phyloP scores from a whole-genome alignment of 345 rosid species.

The Salix viminalis region DNA sequence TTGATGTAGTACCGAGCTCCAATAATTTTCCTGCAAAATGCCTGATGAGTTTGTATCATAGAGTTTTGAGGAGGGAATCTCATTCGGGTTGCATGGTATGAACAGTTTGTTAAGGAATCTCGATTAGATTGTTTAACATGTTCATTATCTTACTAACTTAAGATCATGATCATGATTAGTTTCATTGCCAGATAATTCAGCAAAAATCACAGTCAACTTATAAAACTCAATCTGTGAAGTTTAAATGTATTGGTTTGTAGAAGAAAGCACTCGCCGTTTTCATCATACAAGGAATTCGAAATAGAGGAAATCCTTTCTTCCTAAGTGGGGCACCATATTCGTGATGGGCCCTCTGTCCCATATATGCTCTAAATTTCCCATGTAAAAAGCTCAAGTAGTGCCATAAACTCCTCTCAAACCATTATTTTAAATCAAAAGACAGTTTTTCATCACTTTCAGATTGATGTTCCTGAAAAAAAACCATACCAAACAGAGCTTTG shows the following conservation, averaged over 20 bases:
- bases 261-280: too few species aligned
- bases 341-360: neutral
- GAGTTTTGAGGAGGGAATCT: neutral
- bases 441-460: neutral
- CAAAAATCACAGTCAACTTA: too few species aligned
- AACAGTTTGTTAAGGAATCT: neutral
- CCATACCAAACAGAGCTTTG: neutral
- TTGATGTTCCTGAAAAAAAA: neutral
- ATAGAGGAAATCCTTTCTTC: neutral
- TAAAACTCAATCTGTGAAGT: too few species aligned
- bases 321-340: neutral
- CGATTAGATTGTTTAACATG: neutral
- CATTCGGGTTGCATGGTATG: neutral
- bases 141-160: neutral
- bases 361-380: neutral
- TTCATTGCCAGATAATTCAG: too few species aligned
- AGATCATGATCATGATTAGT: neutral
- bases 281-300: too few species aligned
- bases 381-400: neutral
- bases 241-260: too few species aligned
- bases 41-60: neutral
- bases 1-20: constrained; percentile 75
- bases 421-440: too few species aligned
- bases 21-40: constrained; percentile 56
- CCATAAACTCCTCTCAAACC: too few species aligned